These are phyloP conservation scores for Diaporthe sp. DNA, from an alignment of 2,329 filamentous ascomycete species.

Conservation along the genomic window DNA sequence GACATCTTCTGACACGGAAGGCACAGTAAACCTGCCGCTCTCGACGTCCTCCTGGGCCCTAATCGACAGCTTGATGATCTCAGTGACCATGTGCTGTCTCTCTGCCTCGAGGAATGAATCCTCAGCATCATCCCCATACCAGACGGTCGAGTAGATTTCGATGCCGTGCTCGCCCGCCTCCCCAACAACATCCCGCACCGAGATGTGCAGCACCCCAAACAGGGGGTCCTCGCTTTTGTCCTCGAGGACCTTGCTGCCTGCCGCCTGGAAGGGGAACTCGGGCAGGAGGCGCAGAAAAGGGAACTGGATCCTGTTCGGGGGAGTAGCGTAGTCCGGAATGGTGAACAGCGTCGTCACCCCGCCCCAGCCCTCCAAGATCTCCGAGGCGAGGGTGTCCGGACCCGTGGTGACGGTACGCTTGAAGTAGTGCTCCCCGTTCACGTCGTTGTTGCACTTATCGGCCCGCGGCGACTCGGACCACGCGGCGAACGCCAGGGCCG, in stretches of 20 bases:
- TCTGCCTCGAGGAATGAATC: constrained; percentile 45
- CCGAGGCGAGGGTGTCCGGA: constrained; percentile 41
- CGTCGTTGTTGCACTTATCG: constrained; percentile 47
- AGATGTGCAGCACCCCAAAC: constrained; percentile 46
- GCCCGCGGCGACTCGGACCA: constrained; percentile 45
- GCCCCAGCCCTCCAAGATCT: constrained; percentile 41
- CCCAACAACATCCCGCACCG: constrained; percentile 41
- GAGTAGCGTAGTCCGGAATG: constrained; percentile 49
- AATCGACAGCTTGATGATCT: constrained; percentile 44
- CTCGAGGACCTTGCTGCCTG: constrained; percentile 44
- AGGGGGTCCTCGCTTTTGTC: constrained; percentile 39
- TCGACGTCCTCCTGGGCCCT: constrained; percentile 45
- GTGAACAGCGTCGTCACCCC: constrained; percentile 54
- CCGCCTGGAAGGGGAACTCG: constrained; percentile 46
- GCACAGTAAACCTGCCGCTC: constrained; percentile 13
- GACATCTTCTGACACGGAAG: neutral
- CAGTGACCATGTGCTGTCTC: constrained; percentile 45
- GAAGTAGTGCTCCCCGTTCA: constrained; percentile 49
- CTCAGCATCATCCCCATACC: constrained; percentile 43
- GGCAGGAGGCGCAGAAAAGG: constrained; percentile 47
- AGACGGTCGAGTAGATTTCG: constrained; percentile 44
- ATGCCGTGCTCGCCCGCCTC: constrained; percentile 32
- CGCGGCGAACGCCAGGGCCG: constrained; percentile 42
- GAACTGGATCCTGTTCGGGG: constrained; percentile 47
- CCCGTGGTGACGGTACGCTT: constrained; percentile 44